Evolutionary conservation across 371 early-diverging fungal genomes (phyloP).

Genomic region (Paraphysoderma sedebokerense): DNA sequence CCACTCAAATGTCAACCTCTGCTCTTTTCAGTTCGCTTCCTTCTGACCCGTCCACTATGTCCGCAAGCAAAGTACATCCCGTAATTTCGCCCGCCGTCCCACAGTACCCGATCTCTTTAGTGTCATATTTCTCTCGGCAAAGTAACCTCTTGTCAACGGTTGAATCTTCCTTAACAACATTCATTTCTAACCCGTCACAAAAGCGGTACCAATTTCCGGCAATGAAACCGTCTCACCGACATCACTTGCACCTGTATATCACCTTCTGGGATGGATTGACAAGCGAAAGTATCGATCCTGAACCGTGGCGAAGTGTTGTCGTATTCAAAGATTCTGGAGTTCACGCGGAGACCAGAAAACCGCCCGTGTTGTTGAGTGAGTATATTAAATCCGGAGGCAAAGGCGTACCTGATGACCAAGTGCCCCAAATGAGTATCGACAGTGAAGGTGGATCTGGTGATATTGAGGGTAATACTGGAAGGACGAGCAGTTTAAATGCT

Average conservation of each 20-base stretch:
- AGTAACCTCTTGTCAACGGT: slow-evolving; percentile 36
- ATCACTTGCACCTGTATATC: slow-evolving; percentile 49
- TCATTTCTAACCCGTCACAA: slow-evolving; percentile 30
- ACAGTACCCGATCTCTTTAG: slow-evolving; percentile 17
- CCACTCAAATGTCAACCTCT: slow-evolving; percentile 10
- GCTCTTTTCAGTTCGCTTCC: no score
- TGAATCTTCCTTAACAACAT: slow-evolving; percentile 35
- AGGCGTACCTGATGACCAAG: no score
- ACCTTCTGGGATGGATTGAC: slow-evolving; percentile 39
- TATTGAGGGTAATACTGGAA: no score
- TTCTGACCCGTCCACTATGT: no score
- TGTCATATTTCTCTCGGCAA: slow-evolving; percentile 42
- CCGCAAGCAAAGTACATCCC: not conserved
- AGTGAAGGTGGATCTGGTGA: no score
- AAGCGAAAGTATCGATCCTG: slow-evolving; percentile 50
- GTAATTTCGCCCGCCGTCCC: not conserved
- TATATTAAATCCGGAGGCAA: not conserved
- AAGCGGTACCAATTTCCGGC: slow-evolving; percentile 37
- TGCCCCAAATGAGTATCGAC: no score
- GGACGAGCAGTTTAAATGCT: no score
- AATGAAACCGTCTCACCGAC: slow-evolving; percentile 41
- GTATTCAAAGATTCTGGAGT: slow-evolving; percentile 20
- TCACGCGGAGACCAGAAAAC: not conserved
- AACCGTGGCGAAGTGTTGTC: slow-evolving; percentile 49
- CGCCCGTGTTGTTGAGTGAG: not conserved